Base-by-base conservation (phyloP, 352 stramenopile species). In the Pythium scleroteichum region DNA sequence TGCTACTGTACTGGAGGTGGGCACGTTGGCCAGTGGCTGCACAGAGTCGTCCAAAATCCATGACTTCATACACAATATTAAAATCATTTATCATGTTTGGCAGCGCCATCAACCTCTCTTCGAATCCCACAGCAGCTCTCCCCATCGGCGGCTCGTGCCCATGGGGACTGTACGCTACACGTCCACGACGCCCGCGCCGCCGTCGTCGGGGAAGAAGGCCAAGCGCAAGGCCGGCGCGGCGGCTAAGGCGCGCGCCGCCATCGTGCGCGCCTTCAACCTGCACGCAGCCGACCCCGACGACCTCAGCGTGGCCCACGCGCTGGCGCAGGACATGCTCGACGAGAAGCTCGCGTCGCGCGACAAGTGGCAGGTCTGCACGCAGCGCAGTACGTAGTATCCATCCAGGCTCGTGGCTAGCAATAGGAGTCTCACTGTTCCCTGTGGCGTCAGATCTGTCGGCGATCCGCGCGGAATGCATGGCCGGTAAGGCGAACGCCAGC, bases 341-440 rank as follows among this genome's bases (percentile, higher is more conserved):
- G 33, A 62, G 20, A 60, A 64, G 39, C 63, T 75, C 33, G 64
- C 56, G 33, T 51, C 44, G 22, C 54, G 55, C 19, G 45, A 68
- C 59, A 75, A 75, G 47, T 75, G 68, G 68, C 68, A 75, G 55
- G 35, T 75, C 17, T 69, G 59, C 56, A 75, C 68, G 27, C 64
- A 69, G 48, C 38, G 42, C 40, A 75, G 68, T 75, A 62, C 55
- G 68, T 69, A 23, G 29, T 39, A 17, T 50, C 38, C 23, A 46
- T 8, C 17, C 14, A n/a, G 35, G 52, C 19, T 48, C 9, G n/a
- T 59, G 26, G 26, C 20, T 19, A 19, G 23, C 13, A n/a, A n/a
- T n/a, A n/a, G n/a, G n/a, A n/a, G n/a, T n/a, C n/a, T n/a, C n/a
- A n/a, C 2, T 53, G 13, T 26, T 39, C 8, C 3, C 2, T 49